A percentile compares a stretch with the other conserved stretches of the same genome.
These are phyloP conservation scores for Suillus decipiens DNA, from an alignment of 768 basidiomycete genomes.

Conservation along the genomic window DNA sequence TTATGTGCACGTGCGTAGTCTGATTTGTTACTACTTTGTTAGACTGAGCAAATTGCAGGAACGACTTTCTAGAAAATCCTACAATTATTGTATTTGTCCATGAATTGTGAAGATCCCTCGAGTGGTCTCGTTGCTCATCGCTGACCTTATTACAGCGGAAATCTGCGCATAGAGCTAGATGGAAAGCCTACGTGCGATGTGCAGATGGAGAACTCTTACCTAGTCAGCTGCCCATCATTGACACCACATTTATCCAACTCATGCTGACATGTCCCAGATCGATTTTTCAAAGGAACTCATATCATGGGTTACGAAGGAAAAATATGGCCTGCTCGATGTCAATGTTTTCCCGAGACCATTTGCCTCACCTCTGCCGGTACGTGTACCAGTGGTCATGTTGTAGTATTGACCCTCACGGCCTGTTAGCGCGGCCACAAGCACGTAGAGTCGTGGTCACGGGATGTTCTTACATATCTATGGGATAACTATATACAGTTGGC, in stretches of 20 bases:
- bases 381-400: neutral
- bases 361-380: constrained; percentile 21
- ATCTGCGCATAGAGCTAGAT: constrained; percentile 81
- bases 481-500: constrained; percentile 93
- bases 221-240: constrained; percentile 48
- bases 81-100: constrained; percentile 88
- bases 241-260: neutral
- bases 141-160: constrained; percentile 59
- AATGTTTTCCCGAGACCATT: constrained; percentile 75
- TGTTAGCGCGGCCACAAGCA: constrained; percentile 5
- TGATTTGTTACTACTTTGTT: neutral
- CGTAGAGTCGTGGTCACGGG: constrained; percentile 31
- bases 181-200: constrained; percentile 72
- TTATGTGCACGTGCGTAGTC: constrained; percentile 83
- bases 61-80: constrained; percentile 73
- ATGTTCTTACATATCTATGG: constrained; percentile 86
- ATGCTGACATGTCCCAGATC: constrained; percentile 52
- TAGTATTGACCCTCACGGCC: neutral
- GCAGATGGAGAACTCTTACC: constrained; percentile 78
- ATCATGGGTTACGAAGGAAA: constrained; percentile 66
- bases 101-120: constrained; percentile 73
- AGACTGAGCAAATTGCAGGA: constrained; percentile 40
- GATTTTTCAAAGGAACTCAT: constrained; percentile 83
- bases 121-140: neutral
- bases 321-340: constrained; percentile 81